These are phyloP conservation scores for Calocybe cyanea DNA, from an alignment of 768 basidiomycete genomes.

Conservation along the genomic window DNA sequence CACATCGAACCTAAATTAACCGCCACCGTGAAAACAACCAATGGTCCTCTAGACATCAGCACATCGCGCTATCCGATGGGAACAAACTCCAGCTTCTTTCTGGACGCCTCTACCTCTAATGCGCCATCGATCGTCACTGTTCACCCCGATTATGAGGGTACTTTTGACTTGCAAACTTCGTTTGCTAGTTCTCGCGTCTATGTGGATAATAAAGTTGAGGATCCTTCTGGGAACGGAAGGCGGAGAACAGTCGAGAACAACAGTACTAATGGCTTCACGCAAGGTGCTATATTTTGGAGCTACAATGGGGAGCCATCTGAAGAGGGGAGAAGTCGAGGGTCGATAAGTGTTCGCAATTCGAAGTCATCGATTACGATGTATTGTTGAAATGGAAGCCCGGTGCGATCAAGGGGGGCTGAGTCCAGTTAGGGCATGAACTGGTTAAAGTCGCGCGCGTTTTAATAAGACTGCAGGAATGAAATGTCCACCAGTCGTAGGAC, in stretches of 20 bases:
- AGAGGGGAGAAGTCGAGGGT: conserved; percentile 1
- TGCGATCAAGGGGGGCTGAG: too few species aligned
- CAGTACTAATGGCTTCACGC: background rate
- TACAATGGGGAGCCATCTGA: background rate
- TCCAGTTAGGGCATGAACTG: too few species aligned
- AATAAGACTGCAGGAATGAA: too few species aligned
- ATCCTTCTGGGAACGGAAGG: conserved; percentile 1
- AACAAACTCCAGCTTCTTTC: conserved; percentile 2
- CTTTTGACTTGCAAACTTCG: conserved; percentile 1
- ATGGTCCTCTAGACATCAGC: background rate
- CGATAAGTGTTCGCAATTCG: background rate
- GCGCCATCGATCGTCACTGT: background rate
- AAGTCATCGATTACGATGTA: background rate
- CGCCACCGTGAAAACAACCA: background rate
- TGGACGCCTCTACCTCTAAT: conserved; percentile 1
- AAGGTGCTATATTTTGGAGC: conserved; percentile 1
- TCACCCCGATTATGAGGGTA: conserved; percentile 1
- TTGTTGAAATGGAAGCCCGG: too few species aligned
- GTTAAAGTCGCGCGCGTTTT: too few species aligned
- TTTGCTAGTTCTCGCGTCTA: background rate
- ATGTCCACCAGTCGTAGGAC: too few species aligned
- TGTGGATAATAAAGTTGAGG: background rate
- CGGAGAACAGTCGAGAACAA: background rate
- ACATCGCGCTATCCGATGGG: background rate
- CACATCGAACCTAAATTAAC: background rate